These are phyloP conservation scores for Kitagawia praeruptora DNA, from an alignment of 129 eudicot genomes.

Conservation along the genomic window DNA sequence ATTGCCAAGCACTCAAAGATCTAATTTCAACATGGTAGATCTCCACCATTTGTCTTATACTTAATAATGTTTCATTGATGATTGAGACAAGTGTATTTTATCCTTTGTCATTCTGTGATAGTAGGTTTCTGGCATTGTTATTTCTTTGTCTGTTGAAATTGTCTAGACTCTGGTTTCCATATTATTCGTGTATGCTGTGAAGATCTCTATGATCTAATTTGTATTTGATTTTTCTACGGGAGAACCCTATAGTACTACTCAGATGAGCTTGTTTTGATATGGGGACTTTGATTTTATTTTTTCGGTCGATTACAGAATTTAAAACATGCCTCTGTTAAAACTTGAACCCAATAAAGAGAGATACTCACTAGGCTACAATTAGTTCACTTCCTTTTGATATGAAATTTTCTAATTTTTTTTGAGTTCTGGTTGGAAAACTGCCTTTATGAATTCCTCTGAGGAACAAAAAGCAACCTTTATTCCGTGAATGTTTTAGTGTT, in stretches of 20 bases:
- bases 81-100: constrained; percentile 8
- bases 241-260: background rate
- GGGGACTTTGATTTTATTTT: background rate
- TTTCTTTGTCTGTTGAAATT: background rate
- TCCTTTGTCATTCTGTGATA: constrained; percentile 2
- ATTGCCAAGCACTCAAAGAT: constrained; percentile 50
- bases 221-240: background rate
- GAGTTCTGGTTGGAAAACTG: background rate
- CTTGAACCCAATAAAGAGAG: background rate
- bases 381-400: no score
- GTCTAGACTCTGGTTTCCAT: background rate
- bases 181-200: constrained; percentile 8
- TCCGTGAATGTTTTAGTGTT: background rate
- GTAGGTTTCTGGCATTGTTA: background rate
- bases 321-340: no score
- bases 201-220: constrained; percentile 7
- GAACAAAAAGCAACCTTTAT: background rate
- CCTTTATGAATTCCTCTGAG: background rate
- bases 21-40: constrained; percentile 14
- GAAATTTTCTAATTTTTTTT: no score
- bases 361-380: no score
- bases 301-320: no score
- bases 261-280: background rate
- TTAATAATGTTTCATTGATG: constrained; percentile 11
- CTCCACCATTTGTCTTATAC: background rate